These are phyloP conservation scores for Plantago lanceolata DNA, from an alignment of 305 asterid genomes.

Conservation along the genomic window DNA sequence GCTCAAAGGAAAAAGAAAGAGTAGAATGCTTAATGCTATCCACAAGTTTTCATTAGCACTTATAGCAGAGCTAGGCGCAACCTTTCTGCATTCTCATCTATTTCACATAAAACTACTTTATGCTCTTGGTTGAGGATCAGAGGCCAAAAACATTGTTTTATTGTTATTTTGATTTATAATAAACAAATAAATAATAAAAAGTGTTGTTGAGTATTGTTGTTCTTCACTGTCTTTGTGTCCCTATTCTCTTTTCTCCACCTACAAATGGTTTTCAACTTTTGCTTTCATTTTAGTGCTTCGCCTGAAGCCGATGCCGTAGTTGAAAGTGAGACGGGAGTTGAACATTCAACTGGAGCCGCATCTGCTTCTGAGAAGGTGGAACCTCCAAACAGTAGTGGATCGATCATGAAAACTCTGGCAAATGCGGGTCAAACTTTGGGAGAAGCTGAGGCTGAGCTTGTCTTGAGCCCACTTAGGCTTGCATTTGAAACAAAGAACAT, in stretches of 20 bases:
- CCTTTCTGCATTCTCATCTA: neutral
- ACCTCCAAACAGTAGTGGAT: slow-evolving; percentile 39
- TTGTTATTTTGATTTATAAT: too few relatives aligned
- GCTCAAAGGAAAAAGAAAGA: neutral
- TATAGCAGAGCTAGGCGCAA: neutral
- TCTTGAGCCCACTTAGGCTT: slow-evolving; percentile 80
- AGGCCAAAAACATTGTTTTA: too few relatives aligned
- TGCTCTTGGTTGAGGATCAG: too few relatives aligned
- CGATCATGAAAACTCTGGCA: slow-evolving; percentile 54
- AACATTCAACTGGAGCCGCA: slow-evolving; percentile 37
- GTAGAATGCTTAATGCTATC: neutral
- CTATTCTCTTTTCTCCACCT: slow-evolving; percentile 23
- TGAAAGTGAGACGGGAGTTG: slow-evolving; percentile 41
- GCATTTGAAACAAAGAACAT: slow-evolving; percentile 90
- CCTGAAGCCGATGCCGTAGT: slow-evolving; percentile 57
- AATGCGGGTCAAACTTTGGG: slow-evolving; percentile 83
- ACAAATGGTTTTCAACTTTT: slow-evolving; percentile 21
- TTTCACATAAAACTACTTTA: neutral
- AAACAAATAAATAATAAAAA: neutral
- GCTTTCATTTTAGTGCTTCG: slow-evolving; percentile 36
- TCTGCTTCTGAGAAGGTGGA: slow-evolving; percentile 49
- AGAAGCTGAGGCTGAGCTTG: slow-evolving; percentile 85
- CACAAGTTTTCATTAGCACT: neutral
- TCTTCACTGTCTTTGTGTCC: slow-evolving; percentile 19
- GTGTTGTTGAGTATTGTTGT: neutral